phyloP scores from a whole-genome alignment of 2,329 filamentous ascomycete genomes.

The Botrytis porri region DNA sequence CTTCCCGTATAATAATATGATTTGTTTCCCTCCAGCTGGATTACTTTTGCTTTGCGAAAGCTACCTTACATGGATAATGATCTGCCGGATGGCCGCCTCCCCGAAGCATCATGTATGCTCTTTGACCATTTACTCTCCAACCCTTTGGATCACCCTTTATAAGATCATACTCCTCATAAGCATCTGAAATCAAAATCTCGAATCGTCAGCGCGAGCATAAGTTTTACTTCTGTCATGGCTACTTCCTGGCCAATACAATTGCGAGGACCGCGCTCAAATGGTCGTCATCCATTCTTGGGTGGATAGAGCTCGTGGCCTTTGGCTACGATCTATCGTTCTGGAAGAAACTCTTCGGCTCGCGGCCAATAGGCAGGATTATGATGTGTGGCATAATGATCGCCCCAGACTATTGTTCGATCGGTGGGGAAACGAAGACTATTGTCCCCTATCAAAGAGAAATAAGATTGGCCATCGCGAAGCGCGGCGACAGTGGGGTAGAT shows the following conservation, averaged over 20 bases:
- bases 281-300: conserved; percentile 47
- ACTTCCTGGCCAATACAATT: conserved; percentile 58
- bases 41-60: not conserved
- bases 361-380: conserved; percentile 46
- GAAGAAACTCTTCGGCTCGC: conserved; percentile 46
- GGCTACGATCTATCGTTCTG: conserved; percentile 46
- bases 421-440: conserved; percentile 1
- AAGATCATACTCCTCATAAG: conserved; percentile 1
- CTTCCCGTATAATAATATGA: too few species aligned
- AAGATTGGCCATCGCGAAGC: not conserved
- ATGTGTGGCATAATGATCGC: conserved; percentile 1
- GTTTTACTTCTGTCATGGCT: conserved; percentile 48
- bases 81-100: not conserved
- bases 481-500: not conserved
- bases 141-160: not conserved
- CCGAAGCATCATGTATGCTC: conserved; percentile 10
- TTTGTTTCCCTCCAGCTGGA: too few species aligned
- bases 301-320: conserved; percentile 40
- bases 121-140: conserved; percentile 1
- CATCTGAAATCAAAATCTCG: conserved; percentile 17
- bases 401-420: not conserved
- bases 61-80: conserved; percentile 5
- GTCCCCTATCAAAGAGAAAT: not conserved
- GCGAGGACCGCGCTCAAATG: conserved; percentile 53
- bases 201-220: conserved; percentile 44